Evolutionary conservation across 2,329 filamentous ascomycete genomes (phyloP).

Genomic region (Sclerotinia borealis): DNA sequence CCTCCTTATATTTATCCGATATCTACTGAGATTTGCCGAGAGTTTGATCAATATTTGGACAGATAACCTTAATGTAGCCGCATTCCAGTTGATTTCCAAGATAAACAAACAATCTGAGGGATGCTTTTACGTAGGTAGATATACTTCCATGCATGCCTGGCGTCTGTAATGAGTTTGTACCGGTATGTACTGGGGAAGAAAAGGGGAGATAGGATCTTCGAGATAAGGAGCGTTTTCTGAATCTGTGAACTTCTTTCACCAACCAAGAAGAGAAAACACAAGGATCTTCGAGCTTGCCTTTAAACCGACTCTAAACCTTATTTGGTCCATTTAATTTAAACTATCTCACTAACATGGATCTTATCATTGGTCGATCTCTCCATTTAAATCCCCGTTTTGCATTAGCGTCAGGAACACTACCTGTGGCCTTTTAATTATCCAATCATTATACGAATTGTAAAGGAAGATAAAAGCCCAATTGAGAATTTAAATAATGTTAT

Average conservation of each 20-base stretch:
- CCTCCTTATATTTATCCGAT: background rate
- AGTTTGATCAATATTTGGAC: background rate
- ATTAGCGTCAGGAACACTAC: constrained; percentile 19
- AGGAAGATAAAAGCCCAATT: background rate
- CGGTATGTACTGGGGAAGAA: background rate
- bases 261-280: background rate
- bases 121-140: background rate
- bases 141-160: background rate
- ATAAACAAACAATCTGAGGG: background rate
- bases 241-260: no score
- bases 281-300: background rate
- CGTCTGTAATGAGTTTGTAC: background rate
- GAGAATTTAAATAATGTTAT: background rate
- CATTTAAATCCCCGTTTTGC: constrained; percentile 8
- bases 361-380: constrained; percentile 10
- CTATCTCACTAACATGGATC: background rate
- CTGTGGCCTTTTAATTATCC: background rate
- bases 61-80: background rate
- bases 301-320: background rate
- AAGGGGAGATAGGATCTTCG: background rate
- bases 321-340: constrained; percentile 8
- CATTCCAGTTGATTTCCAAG: background rate
- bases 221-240: no score
- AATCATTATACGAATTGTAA: background rate
- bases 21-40: background rate